Base-by-base conservation (phyloP, 768 basidiomycete genomes). In the Pisolithus marmoratus region DNA sequence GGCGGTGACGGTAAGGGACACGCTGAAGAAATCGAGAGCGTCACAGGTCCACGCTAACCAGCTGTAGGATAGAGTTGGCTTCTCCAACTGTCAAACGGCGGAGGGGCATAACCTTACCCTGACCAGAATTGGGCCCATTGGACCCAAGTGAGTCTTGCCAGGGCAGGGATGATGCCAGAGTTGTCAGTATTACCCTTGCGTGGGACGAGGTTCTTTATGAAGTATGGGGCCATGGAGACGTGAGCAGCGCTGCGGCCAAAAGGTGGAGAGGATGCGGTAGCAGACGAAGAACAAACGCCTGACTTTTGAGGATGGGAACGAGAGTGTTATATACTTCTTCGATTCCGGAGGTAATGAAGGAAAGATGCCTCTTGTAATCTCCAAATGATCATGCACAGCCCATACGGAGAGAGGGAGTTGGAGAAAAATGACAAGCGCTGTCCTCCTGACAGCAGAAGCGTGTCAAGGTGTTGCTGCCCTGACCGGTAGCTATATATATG, bases 31-130 rank as follows among this genome's bases (percentile, higher is more conserved):
- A 64, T 93, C 92, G 63, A 90, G 81, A 0, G 90, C 88, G 61
- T 92, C 90, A 67, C 81, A 84, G 2, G 84, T 87, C 91, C 91
- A 94, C 0, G 89, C 88, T 12, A 93, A 72, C 85, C 85, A 91
- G 38, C 84, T 86, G 56, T 19, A 24, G 11, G n/a, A 27, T 17
- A 45, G 15, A n/a, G 43, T 45, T 45, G 2, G 6, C 8, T 43
- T 20, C 23, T 26, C 24, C 20, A 34, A 51, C 11, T 45, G 24
- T 26, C 23, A 19, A 37, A 20, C 17, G 23, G 11, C 26, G 31
- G 40, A 31, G 1, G 22, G 7, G 44, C 46, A 22, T 23, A 5
- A 8, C 9, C 61, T 46, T 59, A 81, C 80, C 84, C 82, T 40
- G 76, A 73, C 62, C 74, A 80, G 64, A 84, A 84, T 48, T 81